Evolutionary conservation across 2,329 filamentous ascomycete species (phyloP).

Genomic region (Fusarium drepaniforme): DNA sequence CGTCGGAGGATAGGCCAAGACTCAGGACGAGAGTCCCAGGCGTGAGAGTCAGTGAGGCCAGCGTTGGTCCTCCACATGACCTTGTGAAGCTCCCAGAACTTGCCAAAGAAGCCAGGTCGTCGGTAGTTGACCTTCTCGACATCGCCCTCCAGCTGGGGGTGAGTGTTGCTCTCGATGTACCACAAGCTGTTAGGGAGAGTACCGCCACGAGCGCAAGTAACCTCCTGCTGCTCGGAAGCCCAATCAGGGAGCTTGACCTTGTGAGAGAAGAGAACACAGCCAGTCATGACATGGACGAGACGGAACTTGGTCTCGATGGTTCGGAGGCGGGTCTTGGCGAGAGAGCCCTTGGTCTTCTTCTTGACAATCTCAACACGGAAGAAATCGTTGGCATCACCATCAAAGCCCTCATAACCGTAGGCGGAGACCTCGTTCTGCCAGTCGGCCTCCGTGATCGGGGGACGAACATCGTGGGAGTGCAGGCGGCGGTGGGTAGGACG

Average conservation of each 20-base stretch:
- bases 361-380: constrained; percentile 97
- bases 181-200: constrained; percentile 96
- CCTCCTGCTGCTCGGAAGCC: constrained; percentile 98
- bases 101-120: constrained; percentile 94
- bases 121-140: constrained; percentile 97
- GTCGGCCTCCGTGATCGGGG: constrained; percentile 86
- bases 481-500: constrained; percentile 85
- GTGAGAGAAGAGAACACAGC: constrained; percentile 96
- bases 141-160: constrained; percentile 78
- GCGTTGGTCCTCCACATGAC: constrained; percentile 99
- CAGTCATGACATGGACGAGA: constrained; percentile 96
- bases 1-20: constrained; percentile 94
- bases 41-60: constrained; percentile 94
- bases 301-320: constrained; percentile 98
- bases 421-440: constrained; percentile 98
- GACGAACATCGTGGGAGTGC: constrained; percentile 94
- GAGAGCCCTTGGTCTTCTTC: constrained; percentile 81
- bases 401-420: constrained; percentile 96
- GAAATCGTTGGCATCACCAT: constrained; percentile 95
- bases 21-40: constrained; percentile 95
- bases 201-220: constrained; percentile 93
- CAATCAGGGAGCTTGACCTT: constrained; percentile 99
- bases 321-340: constrained; percentile 86
- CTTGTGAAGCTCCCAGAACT: constrained; percentile 96
- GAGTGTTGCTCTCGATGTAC: constrained; percentile 94